Base-by-base conservation (phyloP, 805 yeast genomes). In the Wickerhamiella kurtzmanii region DNA sequence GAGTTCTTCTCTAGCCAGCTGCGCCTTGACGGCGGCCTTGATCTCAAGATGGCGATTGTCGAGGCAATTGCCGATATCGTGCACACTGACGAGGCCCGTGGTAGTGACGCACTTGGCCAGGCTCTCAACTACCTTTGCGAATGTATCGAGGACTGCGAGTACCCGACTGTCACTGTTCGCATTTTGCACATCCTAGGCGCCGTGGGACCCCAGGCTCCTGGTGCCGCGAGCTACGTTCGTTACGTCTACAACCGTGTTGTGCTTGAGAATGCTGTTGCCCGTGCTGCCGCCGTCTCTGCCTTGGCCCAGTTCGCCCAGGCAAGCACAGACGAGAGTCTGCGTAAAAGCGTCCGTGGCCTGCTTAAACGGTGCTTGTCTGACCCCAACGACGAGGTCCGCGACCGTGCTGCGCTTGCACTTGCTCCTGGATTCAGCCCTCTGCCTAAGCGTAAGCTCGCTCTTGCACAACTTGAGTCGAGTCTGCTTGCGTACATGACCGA, bases 131-230 rank as follows among this genome's bases (percentile, higher is more conserved):
- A 81, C 64, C 73, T 92, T 57, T 87, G 97, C 72, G 98, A 92
- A 65, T 88, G 87, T 61, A 92, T 92, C 58, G 98, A 92, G 67
- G 98, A 92, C 71, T 92, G 97, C 69, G 98, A 92, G 68, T 89
- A 74, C 68, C 83, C 95, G 25, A 96, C 87, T 66, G 77, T 92
- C 51, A 77, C 94, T 22, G 95, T 88, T n/a, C 77, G 97, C 61
- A 80, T 92, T 49, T 73, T 92, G 64, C 95, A 88, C 66, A 66
- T 89, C 51, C 74, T 92, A 54, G 98, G 98, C 62, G 83, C 80
- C 54, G 95, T 88, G 65, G 98, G 98, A 51, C 96, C 98, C 58
- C 69, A 72, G 49, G 80, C 95, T 3, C 56, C 80, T 5, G 82
- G 81, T 53, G 96, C 97, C 48, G 82, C 95, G 1, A 73, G 83